phyloP scores from a whole-genome alignment of 2,329 filamentous ascomycete genomes.

The Fonsecaea nubica region DNA sequence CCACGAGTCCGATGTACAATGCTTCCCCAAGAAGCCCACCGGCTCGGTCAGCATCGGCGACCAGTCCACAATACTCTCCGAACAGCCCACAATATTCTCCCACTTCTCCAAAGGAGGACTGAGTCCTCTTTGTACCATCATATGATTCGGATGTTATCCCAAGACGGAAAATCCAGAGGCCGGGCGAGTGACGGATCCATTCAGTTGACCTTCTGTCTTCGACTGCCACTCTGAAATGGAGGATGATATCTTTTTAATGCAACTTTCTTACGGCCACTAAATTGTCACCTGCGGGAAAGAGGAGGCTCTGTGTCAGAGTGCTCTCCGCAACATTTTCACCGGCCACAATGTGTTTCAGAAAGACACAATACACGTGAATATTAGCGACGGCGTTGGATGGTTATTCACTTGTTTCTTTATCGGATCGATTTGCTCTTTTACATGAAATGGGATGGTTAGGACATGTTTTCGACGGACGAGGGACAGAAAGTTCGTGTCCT shows the following conservation, averaged over 20 bases:
- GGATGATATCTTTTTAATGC: slow-evolving; percentile 29
- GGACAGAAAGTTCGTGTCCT: slow-evolving; percentile 25
- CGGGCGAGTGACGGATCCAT: slow-evolving; percentile 39
- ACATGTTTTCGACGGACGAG: slow-evolving; percentile 23
- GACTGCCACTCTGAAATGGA: slow-evolving; percentile 12
- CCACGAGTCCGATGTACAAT: slow-evolving; percentile 61
- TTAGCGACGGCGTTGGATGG: slow-evolving; percentile 41
- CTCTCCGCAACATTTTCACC: slow-evolving; percentile 19
- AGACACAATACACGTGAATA: slow-evolving; percentile 30
- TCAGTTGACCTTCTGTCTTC: slow-evolving; percentile 41
- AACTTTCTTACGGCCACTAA: slow-evolving; percentile 28
- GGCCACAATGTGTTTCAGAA: slow-evolving; percentile 23
- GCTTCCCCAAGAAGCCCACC: slow-evolving; percentile 43
- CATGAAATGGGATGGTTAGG: slow-evolving; percentile 20
- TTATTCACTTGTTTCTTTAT: slow-evolving; percentile 27
- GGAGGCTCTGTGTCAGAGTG: slow-evolving; percentile 7
- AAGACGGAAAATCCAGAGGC: slow-evolving; percentile 14
- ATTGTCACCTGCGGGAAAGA: slow-evolving; percentile 28
- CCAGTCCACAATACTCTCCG: slow-evolving; percentile 59
- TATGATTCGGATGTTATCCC: slow-evolving; percentile 24
- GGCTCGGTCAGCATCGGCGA: slow-evolving; percentile 56
- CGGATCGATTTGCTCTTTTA: slow-evolving; percentile 23
- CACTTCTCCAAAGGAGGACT: slow-evolving; percentile 41
- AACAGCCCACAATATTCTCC: slow-evolving; percentile 56
- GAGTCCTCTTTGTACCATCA: slow-evolving; percentile 37